Evolutionary conservation across 768 basidiomycete species (phyloP).

Genomic region (Rhodotorula sphaerocarpa): DNA sequence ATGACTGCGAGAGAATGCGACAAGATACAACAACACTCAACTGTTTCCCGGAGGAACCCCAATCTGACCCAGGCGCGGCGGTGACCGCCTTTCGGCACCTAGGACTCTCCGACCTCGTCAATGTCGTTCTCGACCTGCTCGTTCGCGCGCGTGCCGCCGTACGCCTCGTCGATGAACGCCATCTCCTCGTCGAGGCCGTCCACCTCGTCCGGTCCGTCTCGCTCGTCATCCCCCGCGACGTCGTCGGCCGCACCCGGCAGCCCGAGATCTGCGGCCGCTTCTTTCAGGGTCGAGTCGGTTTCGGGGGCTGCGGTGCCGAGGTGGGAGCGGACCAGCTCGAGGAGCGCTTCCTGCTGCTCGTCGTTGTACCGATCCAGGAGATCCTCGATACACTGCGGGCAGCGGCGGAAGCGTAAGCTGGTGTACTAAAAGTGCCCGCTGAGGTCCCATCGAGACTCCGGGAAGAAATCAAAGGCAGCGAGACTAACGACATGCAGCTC

Average conservation of each 20-base stretch:
- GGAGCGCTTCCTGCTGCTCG: slow-evolving; percentile 50
- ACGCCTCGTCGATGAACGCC: slow-evolving; percentile 10
- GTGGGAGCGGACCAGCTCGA: slow-evolving; percentile 29
- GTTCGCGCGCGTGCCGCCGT: background rate
- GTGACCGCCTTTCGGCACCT: no score
- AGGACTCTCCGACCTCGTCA: slow-evolving; percentile 4
- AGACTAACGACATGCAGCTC: slow-evolving; percentile 77
- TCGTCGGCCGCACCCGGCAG: slow-evolving; percentile 40
- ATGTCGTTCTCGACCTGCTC: slow-evolving; percentile 20
- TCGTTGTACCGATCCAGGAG: slow-evolving; percentile 68
- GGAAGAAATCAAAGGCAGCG: background rate
- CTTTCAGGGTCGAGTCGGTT: slow-evolving; percentile 21
- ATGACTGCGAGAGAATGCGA: no score
- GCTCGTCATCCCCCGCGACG: slow-evolving; percentile 24
- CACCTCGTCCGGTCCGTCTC: slow-evolving; percentile 30
- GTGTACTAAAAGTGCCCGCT: no score
- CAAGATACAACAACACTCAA: slow-evolving; percentile 29
- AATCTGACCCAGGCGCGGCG: no score
- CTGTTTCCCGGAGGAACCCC: no score
- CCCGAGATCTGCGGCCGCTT: slow-evolving; percentile 39
- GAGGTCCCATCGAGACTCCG: no score
- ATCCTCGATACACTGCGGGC: slow-evolving; percentile 77
- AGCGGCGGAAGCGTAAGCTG: background rate
- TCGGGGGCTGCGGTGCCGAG: slow-evolving; percentile 13
- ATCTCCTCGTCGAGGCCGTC: slow-evolving; percentile 5